Conservation (phyloP, 345 rosid species). For the Arabidopsis suecica region DNA sequence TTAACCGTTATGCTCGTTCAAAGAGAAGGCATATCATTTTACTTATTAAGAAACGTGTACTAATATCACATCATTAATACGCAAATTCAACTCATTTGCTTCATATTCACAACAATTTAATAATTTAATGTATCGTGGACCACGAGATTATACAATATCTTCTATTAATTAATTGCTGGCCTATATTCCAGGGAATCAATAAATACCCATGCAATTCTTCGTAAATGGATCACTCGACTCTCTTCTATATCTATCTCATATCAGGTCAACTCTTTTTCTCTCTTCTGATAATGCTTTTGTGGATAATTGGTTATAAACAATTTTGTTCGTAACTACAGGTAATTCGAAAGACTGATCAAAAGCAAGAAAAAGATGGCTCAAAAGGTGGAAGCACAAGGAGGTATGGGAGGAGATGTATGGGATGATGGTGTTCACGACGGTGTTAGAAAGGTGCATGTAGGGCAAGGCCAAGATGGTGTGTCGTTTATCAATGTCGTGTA, state of each 20-base stretch:
- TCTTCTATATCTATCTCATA: constrained; percentile 1
- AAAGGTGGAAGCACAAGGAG: constrained; percentile 34
- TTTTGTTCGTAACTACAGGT: neutral
- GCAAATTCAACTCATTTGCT: constrained; percentile 15
- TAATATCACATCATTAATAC: neutral
- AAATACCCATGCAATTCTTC: constrained; percentile 28
- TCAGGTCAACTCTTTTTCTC: constrained; percentile 24
- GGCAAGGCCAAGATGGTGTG: constrained; percentile 35
- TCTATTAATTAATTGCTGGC: neutral
- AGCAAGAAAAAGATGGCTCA: constrained; percentile 32
- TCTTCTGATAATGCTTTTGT: neutral
- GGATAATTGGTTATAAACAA: neutral
- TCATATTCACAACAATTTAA: neutral
- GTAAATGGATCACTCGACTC: neutral
- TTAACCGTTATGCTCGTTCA: constrained; percentile 7
- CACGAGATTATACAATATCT: constrained; percentile 10
- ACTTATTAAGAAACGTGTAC: neutral
- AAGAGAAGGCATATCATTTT: constrained; percentile 6
- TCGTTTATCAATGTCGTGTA: constrained; percentile 31
- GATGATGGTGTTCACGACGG: constrained; percentile 41
- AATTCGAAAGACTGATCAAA: neutral
- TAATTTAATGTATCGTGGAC: constrained; percentile 18
- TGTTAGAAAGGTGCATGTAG: constrained; percentile 27
- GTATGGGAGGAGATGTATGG: constrained; percentile 29
- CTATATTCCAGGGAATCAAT: neutral